Conservation (phyloP, 2,329 filamentous ascomycete genomes). For the Verticillium dahliae region DNA sequence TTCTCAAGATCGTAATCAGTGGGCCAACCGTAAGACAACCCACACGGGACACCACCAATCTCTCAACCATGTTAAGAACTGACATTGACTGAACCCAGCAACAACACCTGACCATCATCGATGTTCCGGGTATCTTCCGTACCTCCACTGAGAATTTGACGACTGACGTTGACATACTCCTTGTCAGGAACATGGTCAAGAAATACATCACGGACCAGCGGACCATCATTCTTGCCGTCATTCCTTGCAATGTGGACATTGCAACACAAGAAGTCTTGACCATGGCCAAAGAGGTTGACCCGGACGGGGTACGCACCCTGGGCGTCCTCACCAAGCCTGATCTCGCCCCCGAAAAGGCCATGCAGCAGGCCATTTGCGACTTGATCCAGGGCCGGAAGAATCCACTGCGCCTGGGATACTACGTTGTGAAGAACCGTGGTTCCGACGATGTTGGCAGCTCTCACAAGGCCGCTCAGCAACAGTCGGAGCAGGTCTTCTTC, state of each 20-base stretch:
- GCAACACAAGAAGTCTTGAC: slow-evolving; percentile 33
- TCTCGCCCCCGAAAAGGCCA: slow-evolving; percentile 35
- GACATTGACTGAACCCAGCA: slow-evolving; percentile 14
- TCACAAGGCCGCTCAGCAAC: slow-evolving; percentile 20
- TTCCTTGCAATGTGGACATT: slow-evolving; percentile 31
- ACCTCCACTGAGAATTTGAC: slow-evolving; percentile 26
- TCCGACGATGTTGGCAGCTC: slow-evolving; percentile 28
- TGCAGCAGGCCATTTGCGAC: slow-evolving; percentile 29
- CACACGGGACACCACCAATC: no score
- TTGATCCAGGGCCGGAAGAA: slow-evolving; percentile 32
- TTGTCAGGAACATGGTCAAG: slow-evolving; percentile 41
- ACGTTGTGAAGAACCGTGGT: slow-evolving; percentile 39
- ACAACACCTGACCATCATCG: slow-evolving; percentile 45
- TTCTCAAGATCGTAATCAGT: slow-evolving; percentile 35
- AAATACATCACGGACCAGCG: slow-evolving; percentile 36
- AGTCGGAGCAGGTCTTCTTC: slow-evolving; percentile 30
- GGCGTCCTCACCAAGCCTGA: slow-evolving; percentile 56
- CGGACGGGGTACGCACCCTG: slow-evolving; percentile 32
- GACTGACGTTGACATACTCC: slow-evolving; percentile 32
- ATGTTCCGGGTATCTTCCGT: slow-evolving; percentile 48
- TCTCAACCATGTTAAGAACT: no score
- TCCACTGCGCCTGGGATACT: slow-evolving; percentile 39
- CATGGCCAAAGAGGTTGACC: slow-evolving; percentile 28
- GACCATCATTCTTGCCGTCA: slow-evolving; percentile 44
- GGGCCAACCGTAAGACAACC: slow-evolving; percentile 29